Base-by-base conservation (phyloP, 1,139 yeast species). In the Lodderomyces jiufengensis region DNA sequence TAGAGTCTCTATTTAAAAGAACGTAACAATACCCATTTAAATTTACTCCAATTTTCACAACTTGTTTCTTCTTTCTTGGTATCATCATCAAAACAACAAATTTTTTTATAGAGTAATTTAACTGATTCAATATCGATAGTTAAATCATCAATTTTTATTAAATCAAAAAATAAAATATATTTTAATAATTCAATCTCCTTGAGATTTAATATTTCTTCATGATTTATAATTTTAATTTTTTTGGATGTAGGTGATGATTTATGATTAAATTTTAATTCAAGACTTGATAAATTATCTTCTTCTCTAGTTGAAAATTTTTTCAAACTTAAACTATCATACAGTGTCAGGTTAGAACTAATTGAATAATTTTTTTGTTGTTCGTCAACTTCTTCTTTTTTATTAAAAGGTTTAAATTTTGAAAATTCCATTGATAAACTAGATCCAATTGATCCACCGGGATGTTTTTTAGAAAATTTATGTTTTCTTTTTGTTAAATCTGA, bases 371-470 rank as follows among this genome's bases (percentile, higher is more conserved):
- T n/a, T n/a, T n/a, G n/a, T n/a, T n/a, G n/a, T n/a, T n/a, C n/a
- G n/a, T n/a, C n/a, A n/a, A n/a, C n/a, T 5, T 18, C 20, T 18
- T 18, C 20, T 18, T 18, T 7, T 18, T 18, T 7, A 18, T 18
- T 18, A 18, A 7, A 18, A 5, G 7, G 7, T 18, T 18, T 5
- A 18, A 18, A 18, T 5, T 18, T 18, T 18, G 20, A 18, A 18
- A 18, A 18, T 18, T 18, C 20, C 20, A 18, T 18, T 6, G 68
- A 58, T 44, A 69, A 62, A 41, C 59, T 70, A 29, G 76, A 71
- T 12, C 95, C 95, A 49, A 87, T 86, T 2, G 94, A 84, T 18
- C 96, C 96, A 24, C 95, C 95, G 2, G 96, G 96, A 52, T 87
- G 96, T 52, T 82, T 74, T 43, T 71, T 71, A 7, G 84, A 79